A percentile compares a stretch with the other conserved stretches of the same genome.
Evolutionary conservation across 495 filamentous ascomycete species (phyloP).

Genomic region (Tuber aestivum): DNA sequence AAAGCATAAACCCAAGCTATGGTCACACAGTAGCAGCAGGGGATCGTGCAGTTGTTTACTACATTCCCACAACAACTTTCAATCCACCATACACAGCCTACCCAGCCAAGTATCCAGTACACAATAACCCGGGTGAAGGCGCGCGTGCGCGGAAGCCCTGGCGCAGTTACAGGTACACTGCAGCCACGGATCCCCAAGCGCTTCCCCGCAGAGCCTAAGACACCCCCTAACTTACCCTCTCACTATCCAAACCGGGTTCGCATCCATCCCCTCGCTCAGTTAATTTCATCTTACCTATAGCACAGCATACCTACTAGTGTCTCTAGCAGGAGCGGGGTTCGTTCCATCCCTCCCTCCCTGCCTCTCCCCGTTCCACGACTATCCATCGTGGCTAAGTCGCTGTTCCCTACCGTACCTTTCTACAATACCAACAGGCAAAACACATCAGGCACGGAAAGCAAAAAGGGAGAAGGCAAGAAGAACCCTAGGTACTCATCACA

Average conservation of each 20-base stretch:
- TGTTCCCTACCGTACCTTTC: background rate
- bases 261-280: background rate
- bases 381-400: background rate
- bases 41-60: background rate
- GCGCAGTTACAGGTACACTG: background rate
- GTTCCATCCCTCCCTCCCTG: background rate
- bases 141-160: background rate
- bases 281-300: background rate
- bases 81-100: background rate
- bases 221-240: background rate
- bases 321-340: background rate
- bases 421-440: background rate
- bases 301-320: background rate
- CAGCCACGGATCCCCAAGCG: background rate
- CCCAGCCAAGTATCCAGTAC: background rate
- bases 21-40: background rate
- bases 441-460: background rate
- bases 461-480: background rate
- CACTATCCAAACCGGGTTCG: background rate
- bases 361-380: background rate
- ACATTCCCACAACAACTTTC: background rate
- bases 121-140: background rate
- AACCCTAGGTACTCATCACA: background rate
- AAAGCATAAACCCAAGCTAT: background rate
- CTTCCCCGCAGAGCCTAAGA: slow-evolving; percentile 1